Evolutionary conservation across 164 flowering plant species (phyloP).

Genomic region (grape (Vitis vinifera)): ASM3070453v1 NC_081808.1:25815501-25816000

Average conservation of each 20-base stretch:
- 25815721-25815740: constrained; percentile 47
- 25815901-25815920: too few species aligned
- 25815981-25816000: too few species aligned
- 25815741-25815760: constrained; percentile 63
- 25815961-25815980: too few species aligned
- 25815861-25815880: constrained; percentile 1
- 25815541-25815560: constrained; percentile 68
- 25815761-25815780: constrained; percentile 54
- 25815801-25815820: constrained; percentile 44
- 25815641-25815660: constrained; percentile 52
- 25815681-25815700: constrained; percentile 52
- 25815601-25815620: constrained; percentile 53
- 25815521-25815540: constrained; percentile 67
- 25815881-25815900: constrained; percentile 3
- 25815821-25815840: constrained; percentile 27
- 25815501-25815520: constrained; percentile 22
- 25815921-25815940: too few species aligned
- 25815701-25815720: constrained; percentile 55
- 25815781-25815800: constrained; percentile 52
- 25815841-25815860: constrained; percentile 14
- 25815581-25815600: constrained; percentile 66
- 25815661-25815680: constrained; percentile 47
- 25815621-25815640: constrained; percentile 46
- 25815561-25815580: constrained; percentile 37
- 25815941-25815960: too few species aligned